phyloP scores from a whole-genome alignment of 805 yeast genomes.

The Candida caryicola region DNA sequence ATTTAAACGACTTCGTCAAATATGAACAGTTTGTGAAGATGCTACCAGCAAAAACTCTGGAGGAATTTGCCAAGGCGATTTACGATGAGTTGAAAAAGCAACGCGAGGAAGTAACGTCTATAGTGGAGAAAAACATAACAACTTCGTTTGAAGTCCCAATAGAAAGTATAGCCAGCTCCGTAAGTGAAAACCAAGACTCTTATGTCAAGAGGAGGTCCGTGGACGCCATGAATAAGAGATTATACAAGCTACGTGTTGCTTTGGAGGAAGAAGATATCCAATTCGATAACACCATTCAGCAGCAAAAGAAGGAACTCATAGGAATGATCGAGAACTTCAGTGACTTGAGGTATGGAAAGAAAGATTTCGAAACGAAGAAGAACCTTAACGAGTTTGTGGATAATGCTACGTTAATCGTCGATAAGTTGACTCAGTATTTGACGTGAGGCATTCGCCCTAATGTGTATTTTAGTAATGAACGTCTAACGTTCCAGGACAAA shows the following conservation, averaged over 20 bases:
- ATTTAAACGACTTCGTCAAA: constrained; percentile 15
- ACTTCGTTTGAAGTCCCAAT: constrained; percentile 25
- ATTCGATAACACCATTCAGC: constrained; percentile 14
- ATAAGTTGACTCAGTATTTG: constrained; percentile 10
- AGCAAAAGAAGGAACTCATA: constrained; percentile 14
- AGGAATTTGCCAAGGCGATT: constrained; percentile 6
- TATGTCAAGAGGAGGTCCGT: constrained; percentile 9
- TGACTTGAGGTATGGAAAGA: constrained; percentile 24
- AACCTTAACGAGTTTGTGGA: constrained; percentile 13
- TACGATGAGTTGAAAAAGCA: constrained; percentile 15
- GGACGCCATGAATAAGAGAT: constrained; percentile 12
- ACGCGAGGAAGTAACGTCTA: constrained; percentile 4
- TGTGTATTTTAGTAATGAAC: background rate
- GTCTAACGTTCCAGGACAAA: background rate
- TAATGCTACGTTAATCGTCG: constrained; percentile 14
- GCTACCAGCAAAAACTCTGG: constrained; percentile 12
- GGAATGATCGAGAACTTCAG: constrained; percentile 21
- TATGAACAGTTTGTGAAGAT: constrained; percentile 18
- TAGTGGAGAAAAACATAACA: constrained; percentile 12
- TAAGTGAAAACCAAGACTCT: constrained; percentile 2
- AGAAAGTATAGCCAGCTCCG: constrained; percentile 7
- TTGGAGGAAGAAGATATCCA: constrained; percentile 20
- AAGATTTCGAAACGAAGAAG: constrained; percentile 4
- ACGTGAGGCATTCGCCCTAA: background rate
- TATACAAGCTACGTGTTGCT: constrained; percentile 24